Evolutionary conservation across 2,329 filamentous ascomycete species (phyloP).

Genomic region (Nemania serpens): DNA sequence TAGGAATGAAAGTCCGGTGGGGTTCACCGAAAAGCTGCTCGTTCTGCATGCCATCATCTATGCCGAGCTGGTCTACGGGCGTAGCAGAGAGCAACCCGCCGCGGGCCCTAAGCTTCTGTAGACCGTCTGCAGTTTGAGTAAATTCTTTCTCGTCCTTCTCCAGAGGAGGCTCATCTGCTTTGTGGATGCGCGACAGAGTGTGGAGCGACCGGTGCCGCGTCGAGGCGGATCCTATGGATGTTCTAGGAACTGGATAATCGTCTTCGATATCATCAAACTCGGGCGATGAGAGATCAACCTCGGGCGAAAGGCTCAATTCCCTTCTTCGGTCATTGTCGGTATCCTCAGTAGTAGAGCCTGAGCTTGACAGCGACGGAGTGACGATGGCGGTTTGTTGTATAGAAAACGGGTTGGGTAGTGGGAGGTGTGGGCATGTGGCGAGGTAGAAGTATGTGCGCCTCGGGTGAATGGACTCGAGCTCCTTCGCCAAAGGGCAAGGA

Average conservation of each 20-base stretch:
- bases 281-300: slow-evolving; percentile 86
- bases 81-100: slow-evolving; percentile 48
- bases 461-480: slow-evolving; percentile 89
- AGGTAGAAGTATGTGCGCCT: slow-evolving; percentile 96
- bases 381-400: slow-evolving; percentile 63
- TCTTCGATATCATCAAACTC: slow-evolving; percentile 79
- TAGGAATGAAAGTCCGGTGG: slow-evolving; percentile 41
- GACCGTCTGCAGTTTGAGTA: slow-evolving; percentile 87
- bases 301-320: slow-evolving; percentile 86
- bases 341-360: slow-evolving; percentile 72
- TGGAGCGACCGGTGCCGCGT: slow-evolving; percentile 42
- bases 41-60: slow-evolving; percentile 53
- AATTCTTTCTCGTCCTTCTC: slow-evolving; percentile 97
- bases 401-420: slow-evolving; percentile 68
- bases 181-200: slow-evolving; percentile 61
- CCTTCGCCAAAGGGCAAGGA: slow-evolving; percentile 89
- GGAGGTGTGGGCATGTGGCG: slow-evolving; percentile 82
- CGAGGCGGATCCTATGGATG: slow-evolving; percentile 62
- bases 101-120: slow-evolving; percentile 69
- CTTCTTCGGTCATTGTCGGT: slow-evolving; percentile 67
- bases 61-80: slow-evolving; percentile 43
- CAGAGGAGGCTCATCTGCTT: slow-evolving; percentile 83
- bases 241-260: slow-evolving; percentile 61
- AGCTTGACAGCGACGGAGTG: slow-evolving; percentile 81
- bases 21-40: slow-evolving; percentile 59